A percentile compares a stretch with the other conserved stretches of the same genome.
Evolutionary conservation across 2,329 filamentous ascomycete genomes (phyloP).

Genomic region (Venturia pyrina): DNA sequence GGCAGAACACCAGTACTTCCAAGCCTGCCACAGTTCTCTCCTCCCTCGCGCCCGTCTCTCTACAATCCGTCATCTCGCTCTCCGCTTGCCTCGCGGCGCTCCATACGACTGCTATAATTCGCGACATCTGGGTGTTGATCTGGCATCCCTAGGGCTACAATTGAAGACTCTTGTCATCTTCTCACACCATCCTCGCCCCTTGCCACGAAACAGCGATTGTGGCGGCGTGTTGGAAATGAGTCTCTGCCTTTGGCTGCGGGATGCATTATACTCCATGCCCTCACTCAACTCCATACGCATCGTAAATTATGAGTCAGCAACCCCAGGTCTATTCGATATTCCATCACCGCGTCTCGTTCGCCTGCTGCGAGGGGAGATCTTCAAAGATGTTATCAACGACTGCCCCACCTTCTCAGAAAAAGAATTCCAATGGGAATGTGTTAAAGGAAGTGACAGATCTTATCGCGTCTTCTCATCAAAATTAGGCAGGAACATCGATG

Average conservation of each 20-base stretch:
- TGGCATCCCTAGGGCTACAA: conserved; percentile 1
- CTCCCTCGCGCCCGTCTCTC: conserved; percentile 1
- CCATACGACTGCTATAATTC: conserved; percentile 7
- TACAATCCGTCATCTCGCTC: neutral
- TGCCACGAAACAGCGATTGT: conserved; percentile 1
- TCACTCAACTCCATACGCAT: neutral
- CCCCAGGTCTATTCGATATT: conserved; percentile 1
- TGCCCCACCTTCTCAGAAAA: neutral
- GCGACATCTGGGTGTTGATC: neutral
- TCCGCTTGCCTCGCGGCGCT: conserved; percentile 4
- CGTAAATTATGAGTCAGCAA: conserved; percentile 8
- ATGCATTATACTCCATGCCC: conserved; percentile 7
- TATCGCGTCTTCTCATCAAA: conserved; percentile 6
- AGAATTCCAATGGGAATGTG: neutral
- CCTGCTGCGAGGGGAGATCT: conserved; percentile 4
- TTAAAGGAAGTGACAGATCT: neutral
- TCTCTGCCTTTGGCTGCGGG: conserved; percentile 6
- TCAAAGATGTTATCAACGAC: conserved; percentile 1
- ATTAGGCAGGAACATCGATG: neutral
- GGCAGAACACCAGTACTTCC: conserved; percentile 8
- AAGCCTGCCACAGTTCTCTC: neutral
- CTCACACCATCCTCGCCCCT: neutral
- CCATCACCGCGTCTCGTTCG: conserved; percentile 7
- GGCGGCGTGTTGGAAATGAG: conserved; percentile 5
- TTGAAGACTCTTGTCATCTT: conserved; percentile 7